A percentile compares a stretch with the other conserved stretches of the same genome.
Evolutionary conservation across 2,329 filamentous ascomycete genomes (phyloP).

Genomic region (Fusarium sp.): DNA sequence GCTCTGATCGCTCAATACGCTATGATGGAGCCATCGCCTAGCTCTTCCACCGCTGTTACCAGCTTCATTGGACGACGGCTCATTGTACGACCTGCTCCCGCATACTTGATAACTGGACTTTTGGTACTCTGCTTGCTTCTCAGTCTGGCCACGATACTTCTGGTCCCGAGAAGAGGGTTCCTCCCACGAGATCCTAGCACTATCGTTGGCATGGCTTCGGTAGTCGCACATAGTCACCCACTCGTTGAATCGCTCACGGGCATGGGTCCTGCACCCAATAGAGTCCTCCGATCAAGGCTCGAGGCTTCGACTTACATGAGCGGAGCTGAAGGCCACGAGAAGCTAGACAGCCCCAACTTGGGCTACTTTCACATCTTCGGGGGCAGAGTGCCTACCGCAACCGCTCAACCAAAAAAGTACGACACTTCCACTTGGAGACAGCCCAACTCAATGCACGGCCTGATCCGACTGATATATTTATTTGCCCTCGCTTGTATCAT

Average conservation of each 20-base stretch:
- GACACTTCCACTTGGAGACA: slow-evolving; percentile 48
- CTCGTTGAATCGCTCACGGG: slow-evolving; percentile 52
- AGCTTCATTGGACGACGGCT: slow-evolving; percentile 49
- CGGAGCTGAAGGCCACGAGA: slow-evolving; percentile 53
- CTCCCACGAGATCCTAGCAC: slow-evolving; percentile 52
- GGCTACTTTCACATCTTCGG: slow-evolving; percentile 47
- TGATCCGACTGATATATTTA: slow-evolving; percentile 46
- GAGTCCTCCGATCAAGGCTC: slow-evolving; percentile 46
- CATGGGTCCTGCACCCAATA: slow-evolving; percentile 49
- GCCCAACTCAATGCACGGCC: slow-evolving; percentile 48
- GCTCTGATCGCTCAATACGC: slow-evolving; percentile 50
- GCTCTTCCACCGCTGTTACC: slow-evolving; percentile 40
- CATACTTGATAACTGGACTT: slow-evolving; percentile 49
- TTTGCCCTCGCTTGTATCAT: slow-evolving; percentile 49
- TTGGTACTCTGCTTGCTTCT: slow-evolving; percentile 47
- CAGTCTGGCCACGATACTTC: slow-evolving; percentile 27
- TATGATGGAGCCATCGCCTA: slow-evolving; percentile 45
- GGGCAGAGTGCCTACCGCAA: slow-evolving; percentile 38
- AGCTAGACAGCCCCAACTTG: slow-evolving; percentile 39
- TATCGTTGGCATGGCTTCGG: slow-evolving; percentile 51
- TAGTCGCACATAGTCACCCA: slow-evolving; percentile 52
- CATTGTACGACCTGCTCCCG: slow-evolving; percentile 46
- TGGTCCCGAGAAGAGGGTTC: slow-evolving; percentile 50
- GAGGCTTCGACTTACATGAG: slow-evolving; percentile 48
- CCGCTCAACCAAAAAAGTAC: slow-evolving; percentile 22